These are phyloP conservation scores for Phoma herbarum DNA, from an alignment of 2,329 filamentous ascomycete genomes.

Conservation along the genomic window DNA sequence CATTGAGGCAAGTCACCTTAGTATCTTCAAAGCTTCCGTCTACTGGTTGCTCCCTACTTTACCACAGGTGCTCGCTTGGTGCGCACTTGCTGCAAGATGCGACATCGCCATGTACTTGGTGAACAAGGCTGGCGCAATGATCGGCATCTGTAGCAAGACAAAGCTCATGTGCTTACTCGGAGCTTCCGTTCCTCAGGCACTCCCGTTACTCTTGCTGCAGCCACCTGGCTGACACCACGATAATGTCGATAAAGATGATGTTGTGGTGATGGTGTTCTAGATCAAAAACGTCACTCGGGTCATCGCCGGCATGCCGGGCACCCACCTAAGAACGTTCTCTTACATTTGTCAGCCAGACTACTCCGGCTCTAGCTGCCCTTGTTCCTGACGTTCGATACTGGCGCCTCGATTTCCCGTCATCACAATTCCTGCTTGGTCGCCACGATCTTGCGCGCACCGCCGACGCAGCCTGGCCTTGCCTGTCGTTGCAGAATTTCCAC, in stretches of 20 bases:
- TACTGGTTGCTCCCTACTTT: neutral
- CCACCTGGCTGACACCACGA: conserved; percentile 1
- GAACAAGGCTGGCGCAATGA: neutral
- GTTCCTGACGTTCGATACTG: conserved; percentile 11
- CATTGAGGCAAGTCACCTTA: neutral
- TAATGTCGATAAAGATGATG: conserved; percentile 6
- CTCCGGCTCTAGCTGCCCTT: conserved; percentile 11
- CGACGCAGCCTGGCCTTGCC: conserved; percentile 9
- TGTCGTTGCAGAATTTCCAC: conserved; percentile 8
- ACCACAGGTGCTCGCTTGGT: neutral
- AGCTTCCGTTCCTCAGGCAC: too few relatives aligned
- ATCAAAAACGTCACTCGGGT: conserved; percentile 12
- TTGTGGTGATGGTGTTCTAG: conserved; percentile 7
- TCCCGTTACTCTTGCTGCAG: neutral
- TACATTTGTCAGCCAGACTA: conserved; percentile 19
- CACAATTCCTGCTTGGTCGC: conserved; percentile 5
- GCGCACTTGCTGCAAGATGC: neutral
- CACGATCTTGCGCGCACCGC: conserved; percentile 7
- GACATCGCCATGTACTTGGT: neutral
- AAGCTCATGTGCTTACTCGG: neutral
- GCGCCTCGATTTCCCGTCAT: conserved; percentile 3
- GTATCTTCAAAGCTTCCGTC: neutral
- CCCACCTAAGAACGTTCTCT: neutral
- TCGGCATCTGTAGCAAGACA: neutral
- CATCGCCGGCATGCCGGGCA: conserved; percentile 20